Base-by-base conservation (phyloP, 805 yeast genomes). In the Priceomyces carsonii region DNA sequence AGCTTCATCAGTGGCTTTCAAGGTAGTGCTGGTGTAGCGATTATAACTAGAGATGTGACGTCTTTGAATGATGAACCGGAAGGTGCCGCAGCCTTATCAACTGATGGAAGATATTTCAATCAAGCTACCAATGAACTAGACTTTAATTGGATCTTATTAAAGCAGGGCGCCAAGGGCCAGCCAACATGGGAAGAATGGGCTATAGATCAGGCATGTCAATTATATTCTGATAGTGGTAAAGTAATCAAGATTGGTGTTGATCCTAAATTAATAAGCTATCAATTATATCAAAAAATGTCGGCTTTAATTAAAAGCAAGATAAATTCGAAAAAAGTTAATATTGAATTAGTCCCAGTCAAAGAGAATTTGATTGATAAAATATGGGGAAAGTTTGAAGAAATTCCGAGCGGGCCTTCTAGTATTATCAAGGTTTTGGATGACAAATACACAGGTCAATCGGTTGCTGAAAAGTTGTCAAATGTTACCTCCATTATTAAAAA, bases 331-430 rank as follows among this genome's bases (percentile, higher is more conserved):
- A 53, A 54, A 23, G 68, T 63, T 2, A 60, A 63, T 32, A 65
- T 73, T 13, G 69, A 62, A 38, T 47, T 77, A 9, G 62, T 67
- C 6, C 62, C 79, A 0, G 59, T 74, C n/a, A 52, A 55, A 36
- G 73, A 66, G 10, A 91, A 91, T 55, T 68, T 93, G 47, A 66
- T 93, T 19, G 96, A 87, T 48, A 48, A 51, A 17, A 80, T 89
- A 13, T 89, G 96, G 96, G 63, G 65, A 5, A 48, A 66, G 8
- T 80, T 79, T 49, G 91, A 87, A 62, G 70, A 71, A 15, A 48
- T 67, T 6, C 96, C 97, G 16, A 52, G 47, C 4, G 18, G 48
- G 8, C 66, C 86, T 37, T 69, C 78, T 16, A 53, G 67, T 10
- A 72, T 70, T 29, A 67, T 90, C 30, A 57, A 70, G 21, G 55